Evolutionary conservation across 495 filamentous ascomycete genomes (phyloP).

Genomic region (Neurospora pannonica): DNA sequence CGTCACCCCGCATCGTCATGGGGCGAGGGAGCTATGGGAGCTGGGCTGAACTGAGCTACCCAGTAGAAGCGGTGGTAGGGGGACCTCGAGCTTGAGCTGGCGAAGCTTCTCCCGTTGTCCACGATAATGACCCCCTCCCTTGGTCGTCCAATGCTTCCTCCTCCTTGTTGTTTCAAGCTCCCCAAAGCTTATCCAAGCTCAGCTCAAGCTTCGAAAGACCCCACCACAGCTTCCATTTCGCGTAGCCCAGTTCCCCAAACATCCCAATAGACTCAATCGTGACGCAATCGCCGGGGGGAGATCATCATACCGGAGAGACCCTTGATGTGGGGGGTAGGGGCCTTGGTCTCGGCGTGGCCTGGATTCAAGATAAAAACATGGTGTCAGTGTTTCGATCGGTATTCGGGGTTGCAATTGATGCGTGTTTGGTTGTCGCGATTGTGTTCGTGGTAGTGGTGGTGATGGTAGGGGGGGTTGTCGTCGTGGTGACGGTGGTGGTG

Average conservation of each 20-base stretch:
- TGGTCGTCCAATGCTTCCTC: neutral
- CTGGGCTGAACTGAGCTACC: neutral
- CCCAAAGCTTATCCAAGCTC: neutral
- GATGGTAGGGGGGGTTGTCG: neutral
- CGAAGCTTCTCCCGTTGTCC: neutral
- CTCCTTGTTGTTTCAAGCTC: neutral
- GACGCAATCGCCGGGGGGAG: neutral
- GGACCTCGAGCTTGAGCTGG: neutral
- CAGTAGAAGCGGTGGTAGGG: neutral
- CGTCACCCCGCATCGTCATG: neutral
- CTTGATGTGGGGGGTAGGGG: constrained; percentile 12
- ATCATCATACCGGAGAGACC: constrained; percentile 20
- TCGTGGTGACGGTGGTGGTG: neutral
- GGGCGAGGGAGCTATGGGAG: neutral
- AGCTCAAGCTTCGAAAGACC: neutral
- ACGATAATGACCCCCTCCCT: neutral
- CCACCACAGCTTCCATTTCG: neutral
- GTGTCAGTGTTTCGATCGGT: constrained; percentile 2
- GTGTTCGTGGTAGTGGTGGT: neutral
- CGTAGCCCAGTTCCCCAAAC: neutral
- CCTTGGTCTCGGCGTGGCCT: constrained; percentile 20
- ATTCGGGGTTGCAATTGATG: neutral
- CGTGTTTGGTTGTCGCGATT: neutral
- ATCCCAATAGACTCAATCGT: constrained; percentile 7
- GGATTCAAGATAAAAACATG: neutral